A percentile compares a stretch with the other conserved stretches of the same genome.
Evolutionary conservation across 225 moss, liverwort and hornwort species (phyloP).

Genomic region (Rhytidiadelphus loreus): DNA sequence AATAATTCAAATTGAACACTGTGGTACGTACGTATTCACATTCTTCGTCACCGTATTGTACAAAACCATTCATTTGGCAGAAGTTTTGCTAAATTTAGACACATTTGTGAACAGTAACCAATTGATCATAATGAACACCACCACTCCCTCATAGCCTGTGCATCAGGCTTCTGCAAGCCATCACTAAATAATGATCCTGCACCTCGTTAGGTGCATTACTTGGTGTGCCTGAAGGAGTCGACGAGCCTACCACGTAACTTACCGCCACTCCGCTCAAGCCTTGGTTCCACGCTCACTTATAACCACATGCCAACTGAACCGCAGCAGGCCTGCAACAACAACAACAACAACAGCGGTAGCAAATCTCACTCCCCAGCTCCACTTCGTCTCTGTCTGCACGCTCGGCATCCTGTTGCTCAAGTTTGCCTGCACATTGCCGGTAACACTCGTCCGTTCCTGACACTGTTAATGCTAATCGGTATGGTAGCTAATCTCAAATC

Average conservation of each 20-base stretch:
- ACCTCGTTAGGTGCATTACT: background rate
- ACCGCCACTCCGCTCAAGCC: background rate
- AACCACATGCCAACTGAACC: background rate
- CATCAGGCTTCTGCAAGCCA: background rate
- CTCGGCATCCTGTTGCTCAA: background rate
- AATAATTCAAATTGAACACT: background rate
- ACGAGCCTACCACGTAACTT: background rate
- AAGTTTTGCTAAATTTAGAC: background rate
- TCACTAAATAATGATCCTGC: background rate
- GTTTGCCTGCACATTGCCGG: background rate
- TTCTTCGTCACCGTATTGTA: too few species aligned
- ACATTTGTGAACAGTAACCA: background rate
- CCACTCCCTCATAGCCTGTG: background rate
- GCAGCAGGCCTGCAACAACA: background rate
- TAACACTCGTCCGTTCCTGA: background rate
- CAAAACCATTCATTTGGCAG: background rate
- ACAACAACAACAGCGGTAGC: background rate
- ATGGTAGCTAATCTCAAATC: background rate
- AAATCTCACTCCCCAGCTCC: background rate
- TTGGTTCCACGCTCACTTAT: background rate
- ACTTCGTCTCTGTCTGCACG: background rate
- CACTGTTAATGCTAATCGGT: background rate
- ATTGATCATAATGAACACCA: background rate
- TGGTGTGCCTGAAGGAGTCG: background rate
- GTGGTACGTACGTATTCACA: background rate